Evolutionary conservation across 2,329 filamentous ascomycete species (phyloP).

Genomic region (Fusarium brachygibbosum): DNA sequence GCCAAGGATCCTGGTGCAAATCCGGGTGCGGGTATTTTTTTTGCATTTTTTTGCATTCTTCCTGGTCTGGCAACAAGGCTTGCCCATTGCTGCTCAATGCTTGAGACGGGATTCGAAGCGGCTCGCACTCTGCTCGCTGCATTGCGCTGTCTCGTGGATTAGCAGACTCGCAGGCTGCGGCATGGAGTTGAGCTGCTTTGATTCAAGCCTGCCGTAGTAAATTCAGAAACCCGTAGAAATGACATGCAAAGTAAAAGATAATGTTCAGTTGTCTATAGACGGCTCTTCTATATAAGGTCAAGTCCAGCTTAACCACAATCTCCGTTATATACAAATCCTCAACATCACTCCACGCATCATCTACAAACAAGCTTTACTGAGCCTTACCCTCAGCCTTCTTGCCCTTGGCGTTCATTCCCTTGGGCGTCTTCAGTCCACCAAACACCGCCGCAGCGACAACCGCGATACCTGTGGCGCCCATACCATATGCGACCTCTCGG

Average conservation of each 20-base stretch:
- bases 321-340: constrained; percentile 4
- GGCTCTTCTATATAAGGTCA: constrained; percentile 13
- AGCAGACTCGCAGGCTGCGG: neutral
- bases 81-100: neutral
- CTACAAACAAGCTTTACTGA: constrained; percentile 21
- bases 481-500: constrained; percentile 83
- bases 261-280: constrained; percentile 7
- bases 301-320: constrained; percentile 36
- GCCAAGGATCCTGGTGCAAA: constrained; percentile 57
- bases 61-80: too few species aligned
- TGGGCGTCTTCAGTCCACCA: constrained; percentile 76
- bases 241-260: neutral
- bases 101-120: constrained; percentile 7
- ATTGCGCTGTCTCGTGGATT: neutral
- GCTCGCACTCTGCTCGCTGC: neutral
- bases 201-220: neutral
- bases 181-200: neutral
- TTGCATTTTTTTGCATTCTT: neutral
- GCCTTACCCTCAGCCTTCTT: constrained; percentile 41
- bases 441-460: constrained; percentile 80
- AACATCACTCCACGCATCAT: neutral
- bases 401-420: constrained; percentile 34
- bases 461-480: constrained; percentile 85
- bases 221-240: neutral
- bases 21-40: constrained; percentile 52